These are phyloP conservation scores for Lepidium aucheri DNA, from an alignment of 345 rosid genomes.

Conservation along the genomic window DNA sequence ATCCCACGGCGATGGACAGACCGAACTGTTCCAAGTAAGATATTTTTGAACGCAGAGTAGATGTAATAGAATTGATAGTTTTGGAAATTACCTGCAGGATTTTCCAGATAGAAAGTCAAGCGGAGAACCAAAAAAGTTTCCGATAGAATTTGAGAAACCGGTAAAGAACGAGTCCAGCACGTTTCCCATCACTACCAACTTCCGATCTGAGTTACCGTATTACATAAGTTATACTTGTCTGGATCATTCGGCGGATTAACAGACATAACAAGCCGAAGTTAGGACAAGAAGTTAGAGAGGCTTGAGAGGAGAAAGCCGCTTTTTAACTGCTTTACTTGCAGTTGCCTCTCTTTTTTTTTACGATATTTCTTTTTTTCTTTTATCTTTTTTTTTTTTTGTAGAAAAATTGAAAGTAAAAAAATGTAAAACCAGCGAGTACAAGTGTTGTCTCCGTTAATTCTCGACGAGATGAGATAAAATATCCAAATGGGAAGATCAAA, in stretches of 20 bases:
- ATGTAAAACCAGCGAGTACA: neutral
- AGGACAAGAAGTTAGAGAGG: neutral
- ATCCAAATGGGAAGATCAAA: conserved; percentile 12
- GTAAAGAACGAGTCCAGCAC: conserved; percentile 35
- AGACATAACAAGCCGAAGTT: neutral
- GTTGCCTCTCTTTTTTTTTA: neutral
- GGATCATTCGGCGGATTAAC: neutral
- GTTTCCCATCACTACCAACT: conserved; percentile 27
- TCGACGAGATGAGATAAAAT: conserved; percentile 1
- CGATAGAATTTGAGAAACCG: conserved; percentile 27
- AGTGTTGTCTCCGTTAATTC: neutral
- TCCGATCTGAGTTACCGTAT: neutral
- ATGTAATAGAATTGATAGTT: neutral
- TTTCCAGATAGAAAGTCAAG: conserved; percentile 47
- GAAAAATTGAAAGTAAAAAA: neutral
- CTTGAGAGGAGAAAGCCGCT: neutral
- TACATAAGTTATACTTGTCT: neutral
- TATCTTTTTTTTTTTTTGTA: neutral
- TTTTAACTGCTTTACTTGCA: conserved; percentile 10
- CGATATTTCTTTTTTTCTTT: neutral
- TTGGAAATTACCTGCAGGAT: conserved; percentile 42
- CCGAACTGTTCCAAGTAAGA: conserved; percentile 23
- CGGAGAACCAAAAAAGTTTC: conserved; percentile 40
- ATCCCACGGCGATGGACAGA: conserved; percentile 50
- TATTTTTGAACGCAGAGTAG: neutral